Base-by-base conservation (phyloP, 306 rosid genomes). In the Abrus precatorius region DNA sequence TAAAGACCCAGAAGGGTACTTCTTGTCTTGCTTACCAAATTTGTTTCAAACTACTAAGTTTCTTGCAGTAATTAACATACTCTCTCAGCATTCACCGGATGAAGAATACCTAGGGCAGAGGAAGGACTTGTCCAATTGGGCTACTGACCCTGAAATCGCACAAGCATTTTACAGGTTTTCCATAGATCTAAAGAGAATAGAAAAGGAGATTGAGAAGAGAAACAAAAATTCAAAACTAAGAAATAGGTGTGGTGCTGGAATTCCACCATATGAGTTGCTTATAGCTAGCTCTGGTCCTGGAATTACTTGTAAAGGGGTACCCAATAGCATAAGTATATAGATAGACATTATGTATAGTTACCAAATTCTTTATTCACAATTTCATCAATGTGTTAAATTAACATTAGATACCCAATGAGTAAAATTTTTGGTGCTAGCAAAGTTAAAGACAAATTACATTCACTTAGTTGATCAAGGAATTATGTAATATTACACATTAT, bases 211-310 rank as follows among this genome's bases (percentile, higher is more conserved):
- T 76, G 87, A 86, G 62, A 53, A 45, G 62, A 76, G 83, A 67
- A 83, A 86, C 43, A 53, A 20, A 9, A 85, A 83, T 29, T 69
- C 76, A 28, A 76, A 30, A 9, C 75, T 49, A 32, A 66, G 81
- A 75, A 86, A 86, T 41, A 76, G 85, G 72, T 83, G 83, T 76
- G 87, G 87, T 43, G 78, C 85, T 28, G 81, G 85, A 54, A 59
- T 72, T 76, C 79, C 89, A 71, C 89, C 87, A 11, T 79, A 83
- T 72, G 87, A 83, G 59, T 74, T 76, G 57, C 87, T 80, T 14
- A 76, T 83, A 1, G 66, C 83, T 0, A 69, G 78, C 74, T 83
- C 89, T 63, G 65, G 74, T 10, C 81, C 85, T n/a, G 87, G 89
- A 40, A 83, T 20, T 47, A 80, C 87, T 47, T 27, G 83, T 2